Evolutionary conservation across 2,329 filamentous ascomycete species (phyloP).

Genomic region (Curvularia sp.): DNA sequence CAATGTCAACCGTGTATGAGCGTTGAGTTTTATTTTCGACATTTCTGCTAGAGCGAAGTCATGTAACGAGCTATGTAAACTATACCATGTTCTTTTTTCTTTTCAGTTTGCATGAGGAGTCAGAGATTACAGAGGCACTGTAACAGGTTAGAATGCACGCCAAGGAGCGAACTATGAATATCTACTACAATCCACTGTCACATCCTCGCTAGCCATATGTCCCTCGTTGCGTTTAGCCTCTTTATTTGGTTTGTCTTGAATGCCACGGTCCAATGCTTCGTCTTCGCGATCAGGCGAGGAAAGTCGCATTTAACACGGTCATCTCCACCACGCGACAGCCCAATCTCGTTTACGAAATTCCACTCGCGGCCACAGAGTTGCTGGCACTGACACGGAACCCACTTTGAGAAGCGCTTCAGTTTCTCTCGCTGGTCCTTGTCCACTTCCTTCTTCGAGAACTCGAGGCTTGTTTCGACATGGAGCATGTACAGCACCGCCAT

Average conservation of each 20-base stretch:
- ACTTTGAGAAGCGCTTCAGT: slow-evolving; percentile 12
- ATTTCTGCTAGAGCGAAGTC: not conserved
- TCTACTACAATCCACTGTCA: not conserved
- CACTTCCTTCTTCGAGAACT: slow-evolving; percentile 1
- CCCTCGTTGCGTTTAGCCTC: slow-evolving; percentile 11
- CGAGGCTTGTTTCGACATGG: slow-evolving; percentile 10
- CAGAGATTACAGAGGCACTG: not conserved
- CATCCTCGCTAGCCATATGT: slow-evolving; percentile 4
- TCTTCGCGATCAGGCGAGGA: not conserved
- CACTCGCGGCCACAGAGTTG: slow-evolving; percentile 5
- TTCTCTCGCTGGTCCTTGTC: slow-evolving; percentile 15
- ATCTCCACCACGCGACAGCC: slow-evolving; percentile 7
- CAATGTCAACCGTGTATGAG: not conserved
- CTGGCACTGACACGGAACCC: slow-evolving; percentile 13
- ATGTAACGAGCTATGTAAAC: not conserved
- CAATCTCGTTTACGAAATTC: slow-evolving; percentile 16
- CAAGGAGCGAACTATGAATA: not conserved
- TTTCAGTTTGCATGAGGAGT: not conserved
- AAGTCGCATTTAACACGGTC: slow-evolving; percentile 5
- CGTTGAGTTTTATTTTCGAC: not conserved
- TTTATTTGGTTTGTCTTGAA: slow-evolving; percentile 7
- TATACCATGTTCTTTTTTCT: not conserved
- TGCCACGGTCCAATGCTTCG: slow-evolving; percentile 8
- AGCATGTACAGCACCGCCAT: slow-evolving; percentile 16
- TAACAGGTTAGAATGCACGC: not conserved